These are phyloP conservation scores for Fusarium sp. DNA, from an alignment of 2,329 filamentous ascomycete genomes.

Conservation along the genomic window DNA sequence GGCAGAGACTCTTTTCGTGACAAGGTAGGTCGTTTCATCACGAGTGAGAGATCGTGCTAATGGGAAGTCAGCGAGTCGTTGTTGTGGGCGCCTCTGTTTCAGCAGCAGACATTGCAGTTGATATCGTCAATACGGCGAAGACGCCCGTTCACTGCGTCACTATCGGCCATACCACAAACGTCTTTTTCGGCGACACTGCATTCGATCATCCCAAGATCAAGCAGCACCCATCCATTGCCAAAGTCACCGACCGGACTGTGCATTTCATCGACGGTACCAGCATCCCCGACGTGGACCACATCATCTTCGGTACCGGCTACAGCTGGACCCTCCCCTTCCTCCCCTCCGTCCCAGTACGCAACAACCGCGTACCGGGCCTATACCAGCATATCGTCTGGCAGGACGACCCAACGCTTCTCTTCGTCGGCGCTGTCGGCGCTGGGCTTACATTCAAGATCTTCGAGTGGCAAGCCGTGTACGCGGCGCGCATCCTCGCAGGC, in stretches of 20 bases:
- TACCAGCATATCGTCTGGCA: constrained; percentile 71
- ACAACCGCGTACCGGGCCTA: constrained; percentile 68
- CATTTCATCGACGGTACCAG: constrained; percentile 68
- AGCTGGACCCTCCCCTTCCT: constrained; percentile 74
- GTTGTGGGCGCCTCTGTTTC: constrained; percentile 75
- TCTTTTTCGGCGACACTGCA: constrained; percentile 70
- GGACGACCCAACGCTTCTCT: constrained; percentile 67
- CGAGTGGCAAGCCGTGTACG: constrained; percentile 76
- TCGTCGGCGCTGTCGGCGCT: constrained; percentile 69
- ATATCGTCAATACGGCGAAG: constrained; percentile 61
- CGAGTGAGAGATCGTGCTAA: neutral
- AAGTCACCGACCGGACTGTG: constrained; percentile 62
- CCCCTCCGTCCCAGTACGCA: constrained; percentile 63
- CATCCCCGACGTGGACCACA: constrained; percentile 67
- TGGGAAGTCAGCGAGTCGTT: constrained; percentile 63
- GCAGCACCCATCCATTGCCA: constrained; percentile 62
- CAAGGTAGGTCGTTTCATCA: constrained; percentile 56
- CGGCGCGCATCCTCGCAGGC: constrained; percentile 69
- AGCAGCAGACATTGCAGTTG: constrained; percentile 71
- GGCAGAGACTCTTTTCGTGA: constrained; percentile 59
- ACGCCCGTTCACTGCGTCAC: constrained; percentile 65
- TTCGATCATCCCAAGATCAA: constrained; percentile 70
- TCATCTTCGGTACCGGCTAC: constrained; percentile 78
- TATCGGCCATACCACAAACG: constrained; percentile 62
- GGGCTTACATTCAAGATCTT: constrained; percentile 77